Evolutionary conservation across 164 flowering plant species (phyloP), one percentile per base, ranked within the genome.

Genomic region (Berberis vulgaris): DNA sequence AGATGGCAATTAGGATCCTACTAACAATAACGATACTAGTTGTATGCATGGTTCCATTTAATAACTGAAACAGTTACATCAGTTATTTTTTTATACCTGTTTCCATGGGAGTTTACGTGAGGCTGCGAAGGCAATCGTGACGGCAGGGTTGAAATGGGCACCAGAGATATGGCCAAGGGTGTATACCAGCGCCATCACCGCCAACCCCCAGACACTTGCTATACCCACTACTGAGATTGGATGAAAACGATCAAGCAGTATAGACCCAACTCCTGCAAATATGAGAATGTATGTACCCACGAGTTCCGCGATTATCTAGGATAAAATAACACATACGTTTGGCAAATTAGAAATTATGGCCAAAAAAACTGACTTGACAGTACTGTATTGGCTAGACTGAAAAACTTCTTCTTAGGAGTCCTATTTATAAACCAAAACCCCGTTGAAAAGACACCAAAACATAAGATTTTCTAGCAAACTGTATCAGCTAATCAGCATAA

Each of bases 141-240:
- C 26, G 26, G 26, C 26, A 26, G 26, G 26, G 26, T 26, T 26
- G 26, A 26, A 26, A 26, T 26, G 26, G 26, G 26, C 55, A 40
- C 65, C 65, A 3, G 65, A 62, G 44, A 62, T 42, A 42, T 62
- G 65, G 2, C 85, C 84, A 43, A 83, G 40, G 5, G 82, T 61
- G 64, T 81, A 83, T 11, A 75, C 64, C 42, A 60, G 41, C 11
- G 69, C 80, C 80, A 70, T 73, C 63, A 73, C 43, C 2, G 54
- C 73, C 11, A 72, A 13, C 3, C 83, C 65, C 39, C 57, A 50
- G 4, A 54, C 54, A 9, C 42, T 81, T 60, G 79, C 79, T 60
- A 77, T 69, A 0, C 82, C 83, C 3, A 62, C 45, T 1, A 62
- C 8, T 6, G 65, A 40, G 11, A 57, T 57, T 1, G 40, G 1